Evolutionary conservation across 2,329 filamentous ascomycete genomes (phyloP).

Genomic region (Claviceps digitariae): DNA sequence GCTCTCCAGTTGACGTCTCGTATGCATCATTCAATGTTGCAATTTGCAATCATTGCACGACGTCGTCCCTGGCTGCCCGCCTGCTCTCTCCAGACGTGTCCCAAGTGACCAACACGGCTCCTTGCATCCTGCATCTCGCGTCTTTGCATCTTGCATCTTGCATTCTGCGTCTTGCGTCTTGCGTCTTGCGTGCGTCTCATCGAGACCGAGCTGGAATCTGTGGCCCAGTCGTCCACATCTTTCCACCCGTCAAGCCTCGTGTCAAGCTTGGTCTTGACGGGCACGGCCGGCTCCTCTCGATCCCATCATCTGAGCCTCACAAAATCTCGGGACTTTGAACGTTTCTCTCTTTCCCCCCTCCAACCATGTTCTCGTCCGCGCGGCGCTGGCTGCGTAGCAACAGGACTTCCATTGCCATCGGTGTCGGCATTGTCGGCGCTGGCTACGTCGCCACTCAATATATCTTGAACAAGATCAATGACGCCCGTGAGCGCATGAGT

Average conservation of each 20-base stretch:
- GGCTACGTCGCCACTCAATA: conserved; percentile 91
- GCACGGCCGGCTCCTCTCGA: not conserved
- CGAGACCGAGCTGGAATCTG: too few species aligned
- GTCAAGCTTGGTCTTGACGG: not conserved
- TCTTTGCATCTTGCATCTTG: not conserved
- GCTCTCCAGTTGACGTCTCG: too few species aligned
- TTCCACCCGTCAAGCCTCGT: not conserved
- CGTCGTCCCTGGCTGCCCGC: too few species aligned
- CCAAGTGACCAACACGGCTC: too few species aligned
- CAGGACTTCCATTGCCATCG: conserved; percentile 77
- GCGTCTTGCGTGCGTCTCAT: not conserved
- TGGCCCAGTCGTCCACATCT: not conserved
- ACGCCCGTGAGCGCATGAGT: conserved; percentile 91
- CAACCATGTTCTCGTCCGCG: conserved; percentile 51
- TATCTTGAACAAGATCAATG: conserved; percentile 78
- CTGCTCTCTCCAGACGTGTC: too few species aligned
- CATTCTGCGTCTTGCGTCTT: not conserved
- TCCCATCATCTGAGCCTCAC: conserved; percentile 1
- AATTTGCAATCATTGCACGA: too few species aligned
- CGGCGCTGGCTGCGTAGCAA: conserved; percentile 89
- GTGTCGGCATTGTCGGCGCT: conserved; percentile 73
- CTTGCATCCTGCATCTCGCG: not conserved
- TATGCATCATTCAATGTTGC: too few species aligned
- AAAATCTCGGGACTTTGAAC: not conserved
- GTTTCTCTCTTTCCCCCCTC: too few species aligned